Base-by-base conservation (phyloP, 2,329 filamentous ascomycete species). In the Colletotrichum sp. region DNA sequence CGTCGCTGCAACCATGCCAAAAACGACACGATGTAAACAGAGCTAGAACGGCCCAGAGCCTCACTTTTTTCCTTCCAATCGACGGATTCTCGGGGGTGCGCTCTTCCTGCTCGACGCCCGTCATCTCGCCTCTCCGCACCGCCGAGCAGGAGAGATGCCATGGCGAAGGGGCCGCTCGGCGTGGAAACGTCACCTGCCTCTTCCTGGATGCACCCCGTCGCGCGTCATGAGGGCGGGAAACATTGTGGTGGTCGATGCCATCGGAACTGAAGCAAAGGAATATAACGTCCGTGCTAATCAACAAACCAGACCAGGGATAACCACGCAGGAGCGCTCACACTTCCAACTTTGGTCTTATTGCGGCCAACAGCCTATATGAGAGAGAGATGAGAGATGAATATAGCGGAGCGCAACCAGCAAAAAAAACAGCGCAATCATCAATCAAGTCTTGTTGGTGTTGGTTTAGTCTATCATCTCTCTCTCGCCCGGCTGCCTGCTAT, bases 11-110 rank as follows among this genome's bases (percentile, higher is more conserved):
- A 65, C 74, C 70, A 74, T 69, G 65, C 74, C 70, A 49, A 69
- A 76, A 69, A 26, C 70, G 64, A 74, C 59, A 65, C 57, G 9
- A 69, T 52, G 74, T 76, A 73, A 76, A 76, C 74, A 76, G 44
- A 60, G 65, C 70, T 65, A 69, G 64, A 68, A 69, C 28, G 64
- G 64, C 70, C 70, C 59, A 69, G 70, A 73, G 74, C 70, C 70
- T 76, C 70, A 69, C 70, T 64, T 69, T 26, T 30, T 30, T 60
- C 26, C 28, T 59, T 57, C 26, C 59, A 75, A 26, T 26, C 72
- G 70, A 71, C 34, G 69, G 69, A 39, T 36, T 18, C 57, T 71
- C n/a, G 34, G 26, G 44, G 49, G 68, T 32, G 59, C 26, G 26
- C 15, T 62, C 21, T 16, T 52, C 36, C 32, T 76, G 26, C 55